phyloP scores from a whole-genome alignment of 805 yeast species.

The Zygosaccharomyces bailii region DNA sequence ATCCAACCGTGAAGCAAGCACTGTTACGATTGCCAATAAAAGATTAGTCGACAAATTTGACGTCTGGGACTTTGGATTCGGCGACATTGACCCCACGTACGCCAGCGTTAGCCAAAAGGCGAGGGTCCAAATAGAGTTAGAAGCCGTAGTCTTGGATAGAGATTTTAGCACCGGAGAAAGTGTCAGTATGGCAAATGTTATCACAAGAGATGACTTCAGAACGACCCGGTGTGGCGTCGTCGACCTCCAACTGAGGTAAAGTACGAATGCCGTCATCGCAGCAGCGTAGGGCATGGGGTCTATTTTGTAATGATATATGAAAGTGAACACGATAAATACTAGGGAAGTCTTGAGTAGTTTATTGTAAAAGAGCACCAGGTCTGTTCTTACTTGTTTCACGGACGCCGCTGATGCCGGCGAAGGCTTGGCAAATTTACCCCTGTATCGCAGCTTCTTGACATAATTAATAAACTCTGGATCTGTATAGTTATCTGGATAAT shows the following conservation, averaged over 20 bases:
- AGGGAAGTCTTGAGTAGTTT: constrained; percentile 54
- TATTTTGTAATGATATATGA: constrained; percentile 23
- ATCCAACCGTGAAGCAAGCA: constrained; percentile 80
- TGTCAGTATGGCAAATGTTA: constrained; percentile 66
- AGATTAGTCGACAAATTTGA: constrained; percentile 76
- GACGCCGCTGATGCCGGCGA: constrained; percentile 10
- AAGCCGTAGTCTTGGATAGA: constrained; percentile 80
- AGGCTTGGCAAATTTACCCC: constrained; percentile 16
- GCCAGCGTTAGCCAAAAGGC: constrained; percentile 72
- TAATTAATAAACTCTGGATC: constrained; percentile 63
- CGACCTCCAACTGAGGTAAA: constrained; percentile 8
- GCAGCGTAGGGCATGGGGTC: constrained; percentile 24
- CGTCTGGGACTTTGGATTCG: constrained; percentile 20
- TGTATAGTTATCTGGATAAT: constrained; percentile 89
- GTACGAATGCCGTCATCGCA: constrained; percentile 9
- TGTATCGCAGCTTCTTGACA: constrained; percentile 18
- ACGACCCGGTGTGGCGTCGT: constrained; percentile 24
- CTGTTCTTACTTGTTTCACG: constrained; percentile 21
- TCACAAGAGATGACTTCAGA: constrained; percentile 63
- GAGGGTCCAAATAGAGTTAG: constrained; percentile 93
- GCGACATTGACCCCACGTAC: constrained; percentile 44
- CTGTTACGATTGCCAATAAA: constrained; percentile 80
- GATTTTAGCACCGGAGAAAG: constrained; percentile 89
- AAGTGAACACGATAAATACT: constrained; percentile 59
- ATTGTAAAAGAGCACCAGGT: constrained; percentile 28